Evolutionary conservation across 208 protist genomes (phyloP).

Genomic region (Leishmania tarentolae): DNA sequence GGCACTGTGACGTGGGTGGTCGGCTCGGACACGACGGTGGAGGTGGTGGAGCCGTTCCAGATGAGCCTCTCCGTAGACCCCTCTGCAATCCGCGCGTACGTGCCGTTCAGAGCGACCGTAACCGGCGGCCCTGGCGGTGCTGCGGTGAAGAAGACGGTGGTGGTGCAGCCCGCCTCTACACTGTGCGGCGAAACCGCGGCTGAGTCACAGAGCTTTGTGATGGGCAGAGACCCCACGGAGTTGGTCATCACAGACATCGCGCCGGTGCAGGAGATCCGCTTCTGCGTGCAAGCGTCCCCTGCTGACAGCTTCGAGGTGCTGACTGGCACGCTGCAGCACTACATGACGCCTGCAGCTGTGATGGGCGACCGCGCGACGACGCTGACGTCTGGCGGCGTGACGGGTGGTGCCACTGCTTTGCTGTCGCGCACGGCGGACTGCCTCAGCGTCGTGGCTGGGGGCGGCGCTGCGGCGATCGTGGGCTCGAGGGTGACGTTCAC

Average conservation of each 20-base stretch:
- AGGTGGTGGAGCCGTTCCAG: conserved; percentile 40
- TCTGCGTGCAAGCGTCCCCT: conserved; percentile 23
- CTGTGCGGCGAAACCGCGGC: conserved; percentile 30
- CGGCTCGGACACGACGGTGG: conserved; percentile 37
- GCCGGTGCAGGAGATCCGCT: conserved; percentile 22
- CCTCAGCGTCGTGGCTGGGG: conserved; percentile 34
- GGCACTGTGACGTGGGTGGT: conserved; percentile 13
- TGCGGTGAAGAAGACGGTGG: conserved; percentile 5
- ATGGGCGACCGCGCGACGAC: conserved; percentile 39
- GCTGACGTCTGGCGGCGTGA: conserved; percentile 27
- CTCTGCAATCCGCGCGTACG: conserved; percentile 37
- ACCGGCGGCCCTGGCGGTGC: conserved; percentile 27
- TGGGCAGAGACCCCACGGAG: conserved; percentile 9
- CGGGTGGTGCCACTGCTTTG: conserved; percentile 31
- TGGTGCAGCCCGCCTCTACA: conserved; percentile 16
- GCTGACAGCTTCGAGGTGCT: conserved; percentile 31
- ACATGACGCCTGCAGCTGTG: conserved; percentile 62
- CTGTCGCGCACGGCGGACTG: conserved; percentile 40
- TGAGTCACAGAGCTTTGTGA: conserved; percentile 36
- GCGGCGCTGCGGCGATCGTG: conserved; percentile 20
- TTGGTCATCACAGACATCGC: conserved; percentile 33
- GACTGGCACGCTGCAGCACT: conserved; percentile 33
- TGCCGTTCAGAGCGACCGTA: conserved; percentile 34
- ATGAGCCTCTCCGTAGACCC: conserved; percentile 31
- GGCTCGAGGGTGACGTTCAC: conserved; percentile 38